A percentile compares a stretch with the other conserved stretches of the same genome.
Evolutionary conservation across 768 basidiomycete genomes (phyloP).

Genomic region (Trametes sanguinea): DNA sequence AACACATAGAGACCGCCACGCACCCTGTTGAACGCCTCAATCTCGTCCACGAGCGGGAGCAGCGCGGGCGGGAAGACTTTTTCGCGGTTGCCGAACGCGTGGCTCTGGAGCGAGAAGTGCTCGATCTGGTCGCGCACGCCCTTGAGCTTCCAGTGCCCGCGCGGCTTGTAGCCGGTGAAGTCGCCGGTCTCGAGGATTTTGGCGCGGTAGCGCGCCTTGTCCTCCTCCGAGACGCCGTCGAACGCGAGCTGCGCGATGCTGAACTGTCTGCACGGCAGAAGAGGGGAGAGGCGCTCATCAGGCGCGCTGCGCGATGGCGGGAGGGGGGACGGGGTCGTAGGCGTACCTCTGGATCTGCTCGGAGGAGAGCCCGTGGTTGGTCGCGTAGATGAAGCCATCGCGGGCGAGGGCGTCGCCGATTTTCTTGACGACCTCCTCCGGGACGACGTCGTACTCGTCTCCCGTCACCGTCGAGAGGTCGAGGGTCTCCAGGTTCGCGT

Average conservation of each 20-base stretch:
- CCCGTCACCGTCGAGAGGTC: slow-evolving; percentile 9
- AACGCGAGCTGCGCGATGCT: slow-evolving; percentile 15
- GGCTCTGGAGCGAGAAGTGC: slow-evolving; percentile 17
- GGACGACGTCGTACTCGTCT: slow-evolving; percentile 7
- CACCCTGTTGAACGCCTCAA: slow-evolving; percentile 13
- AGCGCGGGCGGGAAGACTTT: slow-evolving; percentile 14
- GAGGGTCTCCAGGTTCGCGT: slow-evolving; percentile 9
- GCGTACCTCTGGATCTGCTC: slow-evolving; percentile 7
- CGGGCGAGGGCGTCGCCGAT: slow-evolving; percentile 16
- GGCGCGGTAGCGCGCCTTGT: slow-evolving; percentile 6
- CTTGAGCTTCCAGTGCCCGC: slow-evolving; percentile 19
- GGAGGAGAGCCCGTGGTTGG: slow-evolving; percentile 16
- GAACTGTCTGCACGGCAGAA: slow-evolving; percentile 3
- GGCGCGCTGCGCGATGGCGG: no score
- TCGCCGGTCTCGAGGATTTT: slow-evolving; percentile 16
- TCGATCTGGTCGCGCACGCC: slow-evolving; percentile 17
- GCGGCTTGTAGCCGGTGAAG: slow-evolving; percentile 16
- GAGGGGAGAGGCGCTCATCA: no score
- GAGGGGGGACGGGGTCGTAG: neutral
- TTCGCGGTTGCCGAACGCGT: slow-evolving; percentile 3
- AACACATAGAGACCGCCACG: neutral
- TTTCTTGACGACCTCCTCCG: slow-evolving; percentile 11
- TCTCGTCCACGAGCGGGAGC: slow-evolving; percentile 12
- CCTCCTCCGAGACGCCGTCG: slow-evolving; percentile 15
- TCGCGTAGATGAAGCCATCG: slow-evolving; percentile 17